Evolutionary conservation across 805 yeast genomes (phyloP), one percentile per base, ranked within the genome.

Genomic region (Saturnispora dispora): DNA sequence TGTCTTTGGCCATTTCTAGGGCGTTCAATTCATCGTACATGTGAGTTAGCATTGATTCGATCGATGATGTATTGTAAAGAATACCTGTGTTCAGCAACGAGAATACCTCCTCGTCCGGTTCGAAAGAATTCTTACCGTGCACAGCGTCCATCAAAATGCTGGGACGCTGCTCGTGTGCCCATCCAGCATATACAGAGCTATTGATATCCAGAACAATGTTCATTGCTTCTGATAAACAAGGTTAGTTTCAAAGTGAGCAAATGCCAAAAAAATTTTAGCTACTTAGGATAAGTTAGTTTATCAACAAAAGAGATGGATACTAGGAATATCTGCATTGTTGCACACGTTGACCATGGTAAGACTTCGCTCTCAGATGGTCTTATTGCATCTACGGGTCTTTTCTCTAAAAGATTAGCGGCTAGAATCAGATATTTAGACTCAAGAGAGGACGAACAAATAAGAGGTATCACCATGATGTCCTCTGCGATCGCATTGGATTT

Each of bases 311-410:
- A 95, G 0, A 69, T 76, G 15, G 72, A 79, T 54, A 81, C 91
- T 30, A 75, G 99, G 54, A 93, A 93, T 67, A 88, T 93, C 43
- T 93, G 99, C 68, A 88, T 93, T 55, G 74, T 93, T 47, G 99
- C 99, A 0, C 99, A 93, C 68, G 99, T 93, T 23, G 99, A 93
- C 66, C 99, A 93, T 64, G 99, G 99, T 27, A 93, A 93, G 69
- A 93, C 99, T 0, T 88, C 98, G 2, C 72, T 93, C 32, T 85
- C 96, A 43, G 99, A 93, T 66, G 85, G 96, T 9, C 71, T 93
- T 46, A 70, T 93, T 39, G 98, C 99, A 25, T 85, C 96, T 36
- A 93, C 95, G 68, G 99, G 99, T 47, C 89, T 93, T 64, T 89
- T 93, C 44, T 91, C 99, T 0, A 96, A 85, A 58, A 75, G 91